These are phyloP conservation scores for Saitozyma sp. DNA, from an alignment of 768 basidiomycete genomes.

Conservation along the genomic window DNA sequence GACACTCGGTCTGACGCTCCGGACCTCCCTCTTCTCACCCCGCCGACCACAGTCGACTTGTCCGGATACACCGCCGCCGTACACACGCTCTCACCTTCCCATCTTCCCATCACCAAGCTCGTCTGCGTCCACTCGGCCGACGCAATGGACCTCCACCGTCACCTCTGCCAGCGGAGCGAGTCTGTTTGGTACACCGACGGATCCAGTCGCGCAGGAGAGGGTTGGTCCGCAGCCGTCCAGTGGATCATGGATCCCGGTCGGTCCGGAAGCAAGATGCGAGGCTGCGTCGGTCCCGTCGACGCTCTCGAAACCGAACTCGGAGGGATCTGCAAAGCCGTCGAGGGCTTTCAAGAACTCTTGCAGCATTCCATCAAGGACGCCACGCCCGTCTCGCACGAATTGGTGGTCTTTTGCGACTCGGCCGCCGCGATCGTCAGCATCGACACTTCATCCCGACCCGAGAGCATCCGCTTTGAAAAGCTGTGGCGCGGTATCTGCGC, in stretches of 20 bases:
- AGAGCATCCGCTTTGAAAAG: conserved; percentile 42
- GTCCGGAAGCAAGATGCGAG: conserved; percentile 47
- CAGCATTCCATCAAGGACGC: conserved; percentile 32
- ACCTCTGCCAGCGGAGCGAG: conserved; percentile 20
- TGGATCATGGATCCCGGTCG: conserved; percentile 38
- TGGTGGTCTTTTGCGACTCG: conserved; percentile 50
- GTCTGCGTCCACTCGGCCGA: conserved; percentile 36
- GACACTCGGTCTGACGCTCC: conserved; percentile 7
- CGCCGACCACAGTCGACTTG: conserved; percentile 28
- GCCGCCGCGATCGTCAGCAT: conserved; percentile 47
- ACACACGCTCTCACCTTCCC: conserved; percentile 35
- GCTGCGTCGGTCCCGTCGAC: conserved; percentile 38
- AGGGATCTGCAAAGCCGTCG: conserved; percentile 47
- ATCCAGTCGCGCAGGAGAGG: conserved; percentile 43
- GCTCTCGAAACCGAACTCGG: conserved; percentile 48
- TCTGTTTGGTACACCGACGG: conserved; percentile 47
- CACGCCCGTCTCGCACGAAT: conserved; percentile 37
- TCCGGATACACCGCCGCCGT: conserved; percentile 31
- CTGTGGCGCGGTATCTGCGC: conserved; percentile 44
- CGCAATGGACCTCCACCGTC: conserved; percentile 39
- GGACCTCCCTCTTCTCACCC: conserved; percentile 20
- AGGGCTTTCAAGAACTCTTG: conserved; percentile 42
- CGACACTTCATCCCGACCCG: conserved; percentile 47
- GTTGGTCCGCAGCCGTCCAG: conserved; percentile 51
- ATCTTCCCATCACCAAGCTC: conserved; percentile 43